These are phyloP conservation scores for Podospora tetraspora DNA, from an alignment of 495 filamentous ascomycete genomes.

Conservation along the genomic window DNA sequence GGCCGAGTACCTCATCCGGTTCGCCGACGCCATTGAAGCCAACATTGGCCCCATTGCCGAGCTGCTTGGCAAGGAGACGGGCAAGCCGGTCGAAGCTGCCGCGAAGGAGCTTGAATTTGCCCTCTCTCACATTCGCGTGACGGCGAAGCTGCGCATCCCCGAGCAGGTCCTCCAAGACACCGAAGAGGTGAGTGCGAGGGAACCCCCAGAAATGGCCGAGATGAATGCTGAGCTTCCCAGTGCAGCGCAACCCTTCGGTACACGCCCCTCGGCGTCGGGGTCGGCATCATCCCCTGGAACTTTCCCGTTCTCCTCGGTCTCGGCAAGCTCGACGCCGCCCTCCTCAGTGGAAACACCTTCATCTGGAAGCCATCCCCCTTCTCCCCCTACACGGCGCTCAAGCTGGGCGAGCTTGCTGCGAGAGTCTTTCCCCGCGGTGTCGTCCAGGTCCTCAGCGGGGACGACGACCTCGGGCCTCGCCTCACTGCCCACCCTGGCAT, in stretches of 20 bases:
- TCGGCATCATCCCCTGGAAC: conserved; percentile 57
- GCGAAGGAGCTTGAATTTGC: conserved; percentile 28
- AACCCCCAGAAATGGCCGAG: not conserved
- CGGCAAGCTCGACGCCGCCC: conserved; percentile 49
- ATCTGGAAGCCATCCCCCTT: conserved; percentile 59
- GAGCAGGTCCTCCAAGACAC: conserved; percentile 36
- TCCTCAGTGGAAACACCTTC: conserved; percentile 55
- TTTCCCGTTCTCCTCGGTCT: conserved; percentile 50
- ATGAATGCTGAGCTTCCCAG: not conserved
- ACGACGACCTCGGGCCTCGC: conserved; percentile 55
- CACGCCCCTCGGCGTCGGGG: conserved; percentile 47
- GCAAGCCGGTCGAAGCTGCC: conserved; percentile 13
- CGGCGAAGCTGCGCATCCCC: not conserved
- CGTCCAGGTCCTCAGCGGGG: conserved; percentile 59
- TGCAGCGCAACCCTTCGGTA: conserved; percentile 40
- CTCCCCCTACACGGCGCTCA: conserved; percentile 61
- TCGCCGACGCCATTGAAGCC: conserved; percentile 35
- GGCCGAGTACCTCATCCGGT: conserved; percentile 45
- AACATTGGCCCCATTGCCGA: conserved; percentile 28
- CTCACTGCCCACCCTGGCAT: conserved; percentile 54
- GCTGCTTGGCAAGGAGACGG: conserved; percentile 25
- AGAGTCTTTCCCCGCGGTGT: conserved; percentile 59
- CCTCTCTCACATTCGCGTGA: conserved; percentile 2
- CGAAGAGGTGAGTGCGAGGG: conserved; percentile 28
- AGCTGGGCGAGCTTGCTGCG: conserved; percentile 57